phyloP scores from a whole-genome alignment of 2,329 filamentous ascomycete species.

The Fusarium sacchari region DNA sequence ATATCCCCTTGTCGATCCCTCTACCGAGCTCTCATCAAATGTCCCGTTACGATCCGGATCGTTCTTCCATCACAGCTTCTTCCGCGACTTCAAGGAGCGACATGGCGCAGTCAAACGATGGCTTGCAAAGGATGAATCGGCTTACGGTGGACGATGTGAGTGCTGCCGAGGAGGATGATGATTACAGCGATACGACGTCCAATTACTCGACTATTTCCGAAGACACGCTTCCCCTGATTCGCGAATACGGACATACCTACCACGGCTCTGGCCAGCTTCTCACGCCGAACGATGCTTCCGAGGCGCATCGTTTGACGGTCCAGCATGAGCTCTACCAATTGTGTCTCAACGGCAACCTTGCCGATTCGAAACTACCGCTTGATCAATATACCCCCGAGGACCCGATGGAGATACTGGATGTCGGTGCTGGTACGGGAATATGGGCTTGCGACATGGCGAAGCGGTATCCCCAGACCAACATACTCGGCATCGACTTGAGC shows the following conservation, averaged over 20 bases:
- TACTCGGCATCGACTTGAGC: conserved; percentile 55
- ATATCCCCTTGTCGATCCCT: conserved; percentile 20
- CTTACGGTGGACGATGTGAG: conserved; percentile 24
- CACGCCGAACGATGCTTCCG: conserved; percentile 49
- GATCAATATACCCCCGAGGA: conserved; percentile 34
- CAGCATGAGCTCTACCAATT: conserved; percentile 51
- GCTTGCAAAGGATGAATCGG: conserved; percentile 5
- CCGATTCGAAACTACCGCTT: conserved; percentile 46
- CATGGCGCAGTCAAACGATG: conserved; percentile 16
- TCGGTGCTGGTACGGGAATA: conserved; percentile 55
- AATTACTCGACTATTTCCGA: conserved; percentile 51
- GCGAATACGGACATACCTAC: conserved; percentile 50
- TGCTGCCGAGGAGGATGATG: conserved; percentile 36
- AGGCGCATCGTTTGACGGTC: conserved; percentile 45
- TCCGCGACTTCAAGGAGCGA: conserved; percentile 2
- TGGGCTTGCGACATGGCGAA: conserved; percentile 57
- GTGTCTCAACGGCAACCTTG: conserved; percentile 47
- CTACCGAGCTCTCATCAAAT: conserved; percentile 24
- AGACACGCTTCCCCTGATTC: conserved; percentile 48
- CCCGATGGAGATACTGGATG: conserved; percentile 51
- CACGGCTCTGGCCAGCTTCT: conserved; percentile 50
- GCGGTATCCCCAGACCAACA: conserved; percentile 51
- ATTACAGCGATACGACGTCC: conserved; percentile 45
- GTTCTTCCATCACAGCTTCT: conserved; percentile 15
- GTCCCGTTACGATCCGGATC: conserved; percentile 14